Evolutionary conservation across 371 early-diverging fungal genomes (phyloP).

Genomic region (Mortierella sp.): DNA sequence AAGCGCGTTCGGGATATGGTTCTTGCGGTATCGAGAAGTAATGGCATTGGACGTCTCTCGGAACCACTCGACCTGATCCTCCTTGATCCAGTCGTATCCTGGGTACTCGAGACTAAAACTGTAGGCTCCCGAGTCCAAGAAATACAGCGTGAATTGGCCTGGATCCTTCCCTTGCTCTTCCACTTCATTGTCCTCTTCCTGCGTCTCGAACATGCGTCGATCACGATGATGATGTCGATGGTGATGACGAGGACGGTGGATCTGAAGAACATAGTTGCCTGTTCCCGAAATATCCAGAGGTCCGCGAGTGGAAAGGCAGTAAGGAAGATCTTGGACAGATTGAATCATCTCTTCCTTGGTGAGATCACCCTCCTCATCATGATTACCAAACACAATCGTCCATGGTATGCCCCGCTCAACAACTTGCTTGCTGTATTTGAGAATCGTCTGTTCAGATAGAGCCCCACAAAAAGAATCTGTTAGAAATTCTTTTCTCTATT

Average conservation of each 20-base stretch:
- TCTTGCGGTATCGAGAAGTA: slow-evolving; percentile 29
- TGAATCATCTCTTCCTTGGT: slow-evolving; percentile 62
- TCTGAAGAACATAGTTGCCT: slow-evolving; percentile 59
- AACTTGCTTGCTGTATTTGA: slow-evolving; percentile 61
- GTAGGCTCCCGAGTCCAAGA: slow-evolving; percentile 62
- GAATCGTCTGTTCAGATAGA: slow-evolving; percentile 40
- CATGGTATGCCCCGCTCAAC: slow-evolving; percentile 61
- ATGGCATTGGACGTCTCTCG: slow-evolving; percentile 37
- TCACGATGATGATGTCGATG: neutral
- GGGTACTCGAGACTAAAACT: slow-evolving; percentile 49
- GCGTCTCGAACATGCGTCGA: neutral
- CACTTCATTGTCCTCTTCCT: neutral
- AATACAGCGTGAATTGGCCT: slow-evolving; percentile 59
- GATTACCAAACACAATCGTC: slow-evolving; percentile 67
- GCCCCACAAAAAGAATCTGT: neutral
- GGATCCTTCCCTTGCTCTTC: neutral
- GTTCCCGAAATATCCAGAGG: slow-evolving; percentile 59
- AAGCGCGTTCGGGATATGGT: slow-evolving; percentile 56
- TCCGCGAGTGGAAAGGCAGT: slow-evolving; percentile 57
- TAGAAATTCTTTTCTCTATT: neutral
- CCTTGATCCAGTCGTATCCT: slow-evolving; percentile 57
- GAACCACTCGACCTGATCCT: slow-evolving; percentile 64
- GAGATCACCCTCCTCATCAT: slow-evolving; percentile 64
- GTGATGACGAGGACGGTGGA: slow-evolving; percentile 13
- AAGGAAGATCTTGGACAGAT: slow-evolving; percentile 58